Base-by-base conservation (phyloP, 2,329 filamentous ascomycete genomes). In the Curvularia verruculosa region DNA sequence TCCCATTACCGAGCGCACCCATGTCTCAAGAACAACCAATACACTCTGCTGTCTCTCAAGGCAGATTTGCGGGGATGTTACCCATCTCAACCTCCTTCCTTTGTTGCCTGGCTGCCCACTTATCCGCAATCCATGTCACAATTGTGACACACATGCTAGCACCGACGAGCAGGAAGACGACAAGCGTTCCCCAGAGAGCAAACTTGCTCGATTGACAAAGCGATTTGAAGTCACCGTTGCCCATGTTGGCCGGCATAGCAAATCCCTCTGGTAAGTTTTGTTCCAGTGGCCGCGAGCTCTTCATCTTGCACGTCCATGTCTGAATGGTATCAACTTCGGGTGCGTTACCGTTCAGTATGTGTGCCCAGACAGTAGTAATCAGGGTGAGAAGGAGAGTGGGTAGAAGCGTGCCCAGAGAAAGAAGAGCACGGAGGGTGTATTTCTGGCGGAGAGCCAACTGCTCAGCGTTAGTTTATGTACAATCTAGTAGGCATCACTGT, bases 161-260 rank as follows among this genome's bases (percentile, higher is more conserved):
- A 28, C 65, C 59, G 24, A 81, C 72, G 43, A 81, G 45, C 41
- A 81, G 48, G 57, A 81, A 77, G 18, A 77, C 66, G 0, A 75
- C 70, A 21, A 81, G 73, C 0, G 77, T 78, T 21, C 77, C 76
- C 60, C 77, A 80, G 41, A 78, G 74, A 13, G 79, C 77, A 67
- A 82, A 81, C 60, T 74, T 75, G 48, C 77, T 80, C 60, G 81
- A 72, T 8, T 68, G 62, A 61, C 80, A 82, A 23, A 82, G 54
- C 0, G 65, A 64, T 13, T 61, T 65, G 58, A 81, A 82, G 18
- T 69, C 65, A 28, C 55, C 60, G 58, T 78, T 77, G 23, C 72
- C 75, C 65, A 66, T 67, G 53, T 49, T 73, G 52, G 37, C 68
- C 26, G 60, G 70, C 56, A 69, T 49, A 13, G 63, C 55, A 19